These are phyloP conservation scores for Flaveria brownii DNA, from an alignment of 129 eudicot species.

Conservation along the genomic window DNA sequence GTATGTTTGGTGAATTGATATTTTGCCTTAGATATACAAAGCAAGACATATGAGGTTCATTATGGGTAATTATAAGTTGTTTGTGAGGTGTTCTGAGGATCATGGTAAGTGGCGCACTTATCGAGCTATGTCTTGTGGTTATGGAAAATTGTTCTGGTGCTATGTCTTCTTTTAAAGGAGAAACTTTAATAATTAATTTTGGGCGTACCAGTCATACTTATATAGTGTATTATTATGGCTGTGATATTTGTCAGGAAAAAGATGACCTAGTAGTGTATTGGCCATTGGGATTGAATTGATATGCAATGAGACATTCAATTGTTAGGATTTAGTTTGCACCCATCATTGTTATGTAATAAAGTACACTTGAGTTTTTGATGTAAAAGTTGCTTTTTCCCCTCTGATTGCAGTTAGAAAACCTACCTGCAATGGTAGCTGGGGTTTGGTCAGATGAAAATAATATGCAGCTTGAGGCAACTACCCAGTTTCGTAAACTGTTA, in stretches of 20 bases:
- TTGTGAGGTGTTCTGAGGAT: too few relatives aligned
- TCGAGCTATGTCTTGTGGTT: background rate
- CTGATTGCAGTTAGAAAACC: constrained; percentile 62
- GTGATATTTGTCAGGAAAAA: background rate
- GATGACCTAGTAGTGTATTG: background rate
- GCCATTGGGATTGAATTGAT: background rate
- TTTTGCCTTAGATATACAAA: too few relatives aligned
- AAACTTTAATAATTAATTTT: background rate
- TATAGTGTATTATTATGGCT: background rate
- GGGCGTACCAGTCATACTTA: background rate
- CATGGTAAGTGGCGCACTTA: too few relatives aligned
- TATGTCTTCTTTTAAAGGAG: background rate
- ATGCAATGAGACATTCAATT: background rate
- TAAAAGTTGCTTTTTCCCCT: background rate
- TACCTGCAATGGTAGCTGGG: constrained; percentile 77
- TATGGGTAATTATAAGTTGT: too few relatives aligned
- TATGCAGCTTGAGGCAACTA: constrained; percentile 75
- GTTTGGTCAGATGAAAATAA: constrained; percentile 59
- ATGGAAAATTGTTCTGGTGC: background rate
- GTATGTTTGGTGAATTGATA: too few relatives aligned
- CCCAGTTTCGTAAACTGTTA: constrained; percentile 80
- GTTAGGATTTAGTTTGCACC: background rate
- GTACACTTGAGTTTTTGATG: background rate
- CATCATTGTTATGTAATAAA: background rate
- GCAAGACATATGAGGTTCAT: too few relatives aligned